Evolutionary conservation across 306 rosid species (phyloP).

Genomic region (Corylus americana): DNA sequence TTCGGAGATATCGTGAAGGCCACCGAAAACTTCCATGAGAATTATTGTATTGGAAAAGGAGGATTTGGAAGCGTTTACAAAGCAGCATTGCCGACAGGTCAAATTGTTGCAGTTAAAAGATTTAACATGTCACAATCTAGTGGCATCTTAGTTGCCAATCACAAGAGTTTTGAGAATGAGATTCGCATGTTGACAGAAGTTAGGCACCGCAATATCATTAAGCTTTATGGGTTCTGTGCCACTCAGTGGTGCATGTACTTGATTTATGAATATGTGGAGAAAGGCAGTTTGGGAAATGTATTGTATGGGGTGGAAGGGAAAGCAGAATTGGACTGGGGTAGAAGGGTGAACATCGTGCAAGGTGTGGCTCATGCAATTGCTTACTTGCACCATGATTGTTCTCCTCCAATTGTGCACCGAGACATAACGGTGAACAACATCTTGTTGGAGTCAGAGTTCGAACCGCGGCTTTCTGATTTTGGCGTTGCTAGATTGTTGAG

Average conservation of each 20-base stretch:
- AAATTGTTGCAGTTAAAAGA: constrained; percentile 58
- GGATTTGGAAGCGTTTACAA: constrained; percentile 73
- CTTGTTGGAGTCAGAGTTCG: constrained; percentile 51
- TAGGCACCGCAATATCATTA: constrained; percentile 69
- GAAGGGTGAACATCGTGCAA: constrained; percentile 50
- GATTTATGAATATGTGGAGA: constrained; percentile 53
- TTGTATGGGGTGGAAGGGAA: constrained; percentile 46
- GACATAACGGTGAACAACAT: constrained; percentile 64
- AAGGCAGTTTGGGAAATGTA: constrained; percentile 55
- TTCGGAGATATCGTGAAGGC: constrained; percentile 53
- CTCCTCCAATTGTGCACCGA: constrained; percentile 60
- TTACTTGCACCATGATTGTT: constrained; percentile 66
- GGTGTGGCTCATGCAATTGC: constrained; percentile 71
- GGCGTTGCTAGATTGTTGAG: constrained; percentile 64
- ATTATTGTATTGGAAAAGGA: constrained; percentile 67
- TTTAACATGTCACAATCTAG: constrained; percentile 41
- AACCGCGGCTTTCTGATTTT: constrained; percentile 64
- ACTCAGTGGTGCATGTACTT: constrained; percentile 48
- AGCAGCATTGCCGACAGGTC: constrained; percentile 45
- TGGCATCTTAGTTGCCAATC: constrained; percentile 46
- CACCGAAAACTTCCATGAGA: constrained; percentile 54
- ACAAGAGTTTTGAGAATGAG: constrained; percentile 58
- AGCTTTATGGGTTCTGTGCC: constrained; percentile 62
- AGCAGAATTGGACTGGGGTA: constrained; percentile 46
- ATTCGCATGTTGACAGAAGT: constrained; percentile 56